Evolutionary conservation across 2,329 filamentous ascomycete species (phyloP).

Genomic region (Alternaria triticina): DNA sequence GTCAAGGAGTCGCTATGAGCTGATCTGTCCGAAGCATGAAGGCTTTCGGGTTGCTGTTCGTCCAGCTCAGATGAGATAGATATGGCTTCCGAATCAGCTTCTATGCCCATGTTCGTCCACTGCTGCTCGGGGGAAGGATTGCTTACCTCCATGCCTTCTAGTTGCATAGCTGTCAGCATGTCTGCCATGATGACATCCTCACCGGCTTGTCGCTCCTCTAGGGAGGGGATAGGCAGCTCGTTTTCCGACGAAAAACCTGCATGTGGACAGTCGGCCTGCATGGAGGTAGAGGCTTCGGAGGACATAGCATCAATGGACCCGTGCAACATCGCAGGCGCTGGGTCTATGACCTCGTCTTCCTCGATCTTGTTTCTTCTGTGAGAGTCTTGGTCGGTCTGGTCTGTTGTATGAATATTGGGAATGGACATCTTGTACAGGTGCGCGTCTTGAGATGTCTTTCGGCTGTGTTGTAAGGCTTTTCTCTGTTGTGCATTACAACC

Average conservation of each 20-base stretch:
- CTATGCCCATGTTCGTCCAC: background rate
- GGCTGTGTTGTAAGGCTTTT: background rate
- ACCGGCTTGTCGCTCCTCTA: background rate
- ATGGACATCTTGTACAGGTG: background rate
- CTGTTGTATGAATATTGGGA: background rate
- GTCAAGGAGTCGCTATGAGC: background rate
- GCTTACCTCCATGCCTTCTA: background rate
- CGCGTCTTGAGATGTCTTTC: background rate
- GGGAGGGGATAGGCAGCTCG: background rate
- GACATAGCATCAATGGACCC: background rate
- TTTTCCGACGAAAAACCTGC: background rate
- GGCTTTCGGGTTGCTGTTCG: background rate
- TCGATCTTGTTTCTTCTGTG: background rate
- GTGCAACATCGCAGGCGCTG: background rate
- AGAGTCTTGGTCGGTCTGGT: background rate
- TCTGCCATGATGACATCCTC: background rate
- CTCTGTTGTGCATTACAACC: background rate
- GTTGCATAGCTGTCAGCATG: background rate
- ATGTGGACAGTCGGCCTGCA: background rate
- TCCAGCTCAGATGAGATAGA: background rate
- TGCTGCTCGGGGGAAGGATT: background rate
- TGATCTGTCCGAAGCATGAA: background rate
- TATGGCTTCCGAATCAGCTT: background rate
- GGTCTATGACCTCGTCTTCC: background rate
- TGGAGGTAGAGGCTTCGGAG: rapidly evolving